These are phyloP conservation scores for Yarrowia bubula DNA, from an alignment of 805 yeast genomes.

Conservation along the genomic window DNA sequence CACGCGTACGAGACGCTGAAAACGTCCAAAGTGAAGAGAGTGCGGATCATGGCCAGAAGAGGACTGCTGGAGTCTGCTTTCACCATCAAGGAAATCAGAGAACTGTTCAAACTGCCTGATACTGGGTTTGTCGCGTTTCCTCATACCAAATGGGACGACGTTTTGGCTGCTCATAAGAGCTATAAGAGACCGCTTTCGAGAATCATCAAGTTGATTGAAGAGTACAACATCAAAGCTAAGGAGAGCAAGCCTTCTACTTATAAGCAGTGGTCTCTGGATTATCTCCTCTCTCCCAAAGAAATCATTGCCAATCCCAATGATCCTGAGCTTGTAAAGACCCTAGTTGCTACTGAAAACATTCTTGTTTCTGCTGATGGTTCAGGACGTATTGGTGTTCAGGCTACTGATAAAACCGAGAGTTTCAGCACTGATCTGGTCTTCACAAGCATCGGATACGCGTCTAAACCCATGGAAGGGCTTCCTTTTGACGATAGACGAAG, in stretches of 20 bases:
- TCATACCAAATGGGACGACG: slow-evolving; percentile 17
- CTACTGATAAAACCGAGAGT: slow-evolving; percentile 28
- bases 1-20: slow-evolving; percentile 56
- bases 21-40: slow-evolving; percentile 55
- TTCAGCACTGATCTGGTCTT: slow-evolving; percentile 63
- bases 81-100: slow-evolving; percentile 88
- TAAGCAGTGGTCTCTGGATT: slow-evolving; percentile 65
- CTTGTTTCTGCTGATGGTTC: slow-evolving; percentile 45
- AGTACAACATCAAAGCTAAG: slow-evolving; percentile 28
- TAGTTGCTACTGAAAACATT: slow-evolving; percentile 51
- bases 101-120: slow-evolving; percentile 52
- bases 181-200: slow-evolving; percentile 19
- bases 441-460: slow-evolving; percentile 79
- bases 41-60: slow-evolving; percentile 78
- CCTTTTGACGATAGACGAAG: slow-evolving; percentile 49
- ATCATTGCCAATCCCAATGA: slow-evolving; percentile 43
- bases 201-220: slow-evolving; percentile 33
- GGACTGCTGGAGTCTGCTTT: slow-evolving; percentile 81
- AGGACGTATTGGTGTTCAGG: slow-evolving; percentile 33
- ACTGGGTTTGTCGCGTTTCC: neutral
- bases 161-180: slow-evolving; percentile 18
- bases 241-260: neutral
- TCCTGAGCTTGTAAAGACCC: slow-evolving; percentile 44
- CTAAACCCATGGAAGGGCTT: slow-evolving; percentile 54
- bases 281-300: slow-evolving; percentile 62